Evolutionary conservation across 352 stramenopile genomes (phyloP).

Genomic region (Saprolegnia parasitica): DNA sequence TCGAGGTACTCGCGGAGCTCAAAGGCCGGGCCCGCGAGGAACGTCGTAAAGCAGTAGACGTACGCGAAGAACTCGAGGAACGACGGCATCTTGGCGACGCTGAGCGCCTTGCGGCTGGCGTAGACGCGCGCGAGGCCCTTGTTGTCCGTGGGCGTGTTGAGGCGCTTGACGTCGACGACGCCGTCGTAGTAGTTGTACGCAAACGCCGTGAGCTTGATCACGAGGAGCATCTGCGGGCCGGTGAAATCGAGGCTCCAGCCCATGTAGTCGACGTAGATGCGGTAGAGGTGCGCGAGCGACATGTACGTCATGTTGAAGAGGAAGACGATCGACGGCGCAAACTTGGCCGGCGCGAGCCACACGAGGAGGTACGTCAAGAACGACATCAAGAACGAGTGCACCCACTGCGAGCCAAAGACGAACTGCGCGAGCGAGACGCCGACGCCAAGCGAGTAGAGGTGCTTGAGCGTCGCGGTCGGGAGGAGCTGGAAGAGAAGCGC

Average conservation of each 20-base stretch:
- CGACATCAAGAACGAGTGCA: constrained; percentile 91
- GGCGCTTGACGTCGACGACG: constrained; percentile 51
- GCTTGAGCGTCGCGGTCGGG: constrained; percentile 79
- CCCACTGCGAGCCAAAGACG: constrained; percentile 88
- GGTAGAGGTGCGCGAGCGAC: constrained; percentile 90
- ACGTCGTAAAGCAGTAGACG: constrained; percentile 95
- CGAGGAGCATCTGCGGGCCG: constrained; percentile 88
- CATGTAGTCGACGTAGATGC: constrained; percentile 95
- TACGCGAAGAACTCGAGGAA: constrained; percentile 95
- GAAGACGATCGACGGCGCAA: constrained; percentile 84
- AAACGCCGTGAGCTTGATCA: constrained; percentile 97
- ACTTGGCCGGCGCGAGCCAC: constrained; percentile 43
- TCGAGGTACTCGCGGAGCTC: constrained; percentile 93
- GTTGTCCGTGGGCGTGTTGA: constrained; percentile 31
- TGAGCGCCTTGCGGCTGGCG: constrained; percentile 44
- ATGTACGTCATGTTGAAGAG: constrained; percentile 95
- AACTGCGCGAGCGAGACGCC: constrained; percentile 93
- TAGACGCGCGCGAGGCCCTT: constrained; percentile 23
- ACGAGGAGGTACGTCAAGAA: constrained; percentile 89
- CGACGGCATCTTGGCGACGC: constrained; percentile 78
- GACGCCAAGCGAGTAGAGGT: constrained; percentile 89
- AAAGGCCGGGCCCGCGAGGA: constrained; percentile 93
- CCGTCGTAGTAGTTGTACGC: constrained; percentile 97
- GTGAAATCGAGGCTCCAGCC: constrained; percentile 86
- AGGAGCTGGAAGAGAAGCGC: constrained; percentile 86